These are phyloP conservation scores for Didymella keratinophila DNA, from an alignment of 2,329 filamentous ascomycete genomes.

Conservation along the genomic window DNA sequence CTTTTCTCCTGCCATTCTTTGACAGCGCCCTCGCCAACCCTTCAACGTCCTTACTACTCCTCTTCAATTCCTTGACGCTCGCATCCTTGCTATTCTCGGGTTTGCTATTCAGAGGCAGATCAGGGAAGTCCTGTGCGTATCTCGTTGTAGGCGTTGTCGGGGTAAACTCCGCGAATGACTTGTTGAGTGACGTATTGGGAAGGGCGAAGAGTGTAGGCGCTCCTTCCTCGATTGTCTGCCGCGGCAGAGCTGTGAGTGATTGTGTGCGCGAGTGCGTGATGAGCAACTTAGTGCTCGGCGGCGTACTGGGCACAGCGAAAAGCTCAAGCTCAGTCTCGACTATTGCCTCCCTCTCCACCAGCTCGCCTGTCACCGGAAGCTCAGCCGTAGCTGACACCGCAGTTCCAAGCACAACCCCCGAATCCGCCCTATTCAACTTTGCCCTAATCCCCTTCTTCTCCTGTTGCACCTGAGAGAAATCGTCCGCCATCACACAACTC, in stretches of 20 bases:
- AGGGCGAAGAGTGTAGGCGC: conserved; percentile 1
- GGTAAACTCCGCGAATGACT: background rate
- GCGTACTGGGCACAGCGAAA: background rate
- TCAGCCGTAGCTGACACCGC: too few relatives aligned
- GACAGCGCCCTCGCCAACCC: background rate
- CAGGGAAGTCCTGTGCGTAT: conserved; percentile 7
- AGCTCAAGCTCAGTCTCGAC: background rate
- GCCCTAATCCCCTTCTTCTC: background rate
- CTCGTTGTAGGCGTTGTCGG: background rate
- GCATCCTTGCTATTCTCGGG: background rate
- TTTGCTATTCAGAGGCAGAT: background rate
- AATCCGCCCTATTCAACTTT: background rate
- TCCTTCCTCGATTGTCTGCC: background rate
- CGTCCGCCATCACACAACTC: background rate
- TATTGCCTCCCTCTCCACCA: too few relatives aligned
- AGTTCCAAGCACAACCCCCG: background rate
- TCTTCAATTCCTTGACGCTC: background rate
- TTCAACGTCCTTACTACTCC: background rate
- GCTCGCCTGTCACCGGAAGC: too few relatives aligned
- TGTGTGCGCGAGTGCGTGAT: background rate
- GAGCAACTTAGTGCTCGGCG: background rate
- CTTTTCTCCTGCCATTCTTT: background rate
- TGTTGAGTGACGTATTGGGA: background rate
- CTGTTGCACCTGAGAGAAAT: background rate
- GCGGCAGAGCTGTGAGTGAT: background rate